phyloP scores from a whole-genome alignment of 1,139 yeast species.

The Arxiozyma slooffiae region DNA sequence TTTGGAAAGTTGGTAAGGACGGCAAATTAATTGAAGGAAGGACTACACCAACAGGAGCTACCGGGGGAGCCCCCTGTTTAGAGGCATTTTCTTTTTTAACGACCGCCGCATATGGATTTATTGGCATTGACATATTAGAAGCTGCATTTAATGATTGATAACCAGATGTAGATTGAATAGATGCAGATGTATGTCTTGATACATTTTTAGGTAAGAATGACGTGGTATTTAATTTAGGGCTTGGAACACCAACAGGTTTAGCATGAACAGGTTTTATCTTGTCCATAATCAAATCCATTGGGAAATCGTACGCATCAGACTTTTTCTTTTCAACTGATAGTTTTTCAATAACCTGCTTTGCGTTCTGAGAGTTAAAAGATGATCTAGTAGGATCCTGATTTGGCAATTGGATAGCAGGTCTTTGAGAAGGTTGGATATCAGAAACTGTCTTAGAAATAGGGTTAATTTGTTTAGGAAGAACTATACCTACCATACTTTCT shows the following conservation, averaged over 20 bases:
- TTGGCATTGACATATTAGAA: neutral
- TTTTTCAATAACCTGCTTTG: slow-evolving; percentile 20
- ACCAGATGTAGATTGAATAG: neutral
- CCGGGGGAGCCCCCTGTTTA: neutral
- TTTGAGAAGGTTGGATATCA: neutral
- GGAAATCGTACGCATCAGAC: slow-evolving; percentile 74
- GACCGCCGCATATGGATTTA: slow-evolving; percentile 4
- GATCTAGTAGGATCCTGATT: neutral
- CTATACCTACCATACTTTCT: slow-evolving; percentile 6
- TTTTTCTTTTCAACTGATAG: slow-evolving; percentile 44
- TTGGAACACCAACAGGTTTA: slow-evolving; percentile 29
- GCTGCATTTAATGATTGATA: slow-evolving; percentile 1
- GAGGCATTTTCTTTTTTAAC: neutral
- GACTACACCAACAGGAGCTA: slow-evolving; percentile 2
- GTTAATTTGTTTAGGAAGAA: slow-evolving; percentile 11
- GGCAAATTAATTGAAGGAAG: slow-evolving; percentile 6
- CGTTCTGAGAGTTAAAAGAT: slow-evolving; percentile 6
- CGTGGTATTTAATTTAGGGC: slow-evolving; percentile 3
- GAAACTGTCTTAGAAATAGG: neutral
- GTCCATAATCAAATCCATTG: slow-evolving; percentile 42
- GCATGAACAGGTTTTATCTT: slow-evolving; percentile 33
- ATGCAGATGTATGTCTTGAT: neutral
- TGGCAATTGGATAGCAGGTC: neutral
- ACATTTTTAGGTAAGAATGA: slow-evolving; percentile 2
- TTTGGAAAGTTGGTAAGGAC: neutral